Base-by-base conservation (phyloP, 768 basidiomycete species). In the Boletus sp. region DNA sequence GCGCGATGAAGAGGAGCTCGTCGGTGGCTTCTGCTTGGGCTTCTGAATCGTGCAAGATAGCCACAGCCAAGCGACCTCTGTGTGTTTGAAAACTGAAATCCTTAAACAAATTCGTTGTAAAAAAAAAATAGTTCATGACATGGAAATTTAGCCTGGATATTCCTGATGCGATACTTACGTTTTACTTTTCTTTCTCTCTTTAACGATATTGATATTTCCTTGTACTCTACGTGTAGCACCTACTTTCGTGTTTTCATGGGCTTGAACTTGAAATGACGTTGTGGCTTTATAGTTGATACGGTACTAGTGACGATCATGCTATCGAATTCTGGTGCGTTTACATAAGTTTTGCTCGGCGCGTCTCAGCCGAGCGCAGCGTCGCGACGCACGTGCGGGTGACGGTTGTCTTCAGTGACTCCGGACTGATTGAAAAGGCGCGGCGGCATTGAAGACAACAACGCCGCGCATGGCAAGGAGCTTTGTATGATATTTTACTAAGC, bases 31-130 rank as follows among this genome's bases (percentile, higher is more conserved):
- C 55, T 19, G 13, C 47, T 30, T 50, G 54, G 7, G 23, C 49
- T 47, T 19, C 59, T 1, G 61, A 41, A 51, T 21, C 45, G 2
- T 56, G 47, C 47, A 58, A 57, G 44, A 56, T 46, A 11, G 38
- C 21, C 32, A 30, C 53, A 10, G 51, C 51, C 41, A 66, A 66
- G 50, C 59, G 65, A 45, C 56, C 62, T 49, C 47, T 62, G 4
- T 57, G 55, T 34, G 14, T 53, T 43, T 66, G 39, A 61, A 34
- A 13, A 21, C 6, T 64, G 41, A 61, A 39, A 15, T 33, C 11
- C 9, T 30, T 19, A 38, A 41, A 44, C 39, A 23, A 41, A 57
- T 40, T 17, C 8, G 0, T 9, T 21, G 21, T 21, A n/a, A 33
- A 39, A 15, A 25, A 13, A 8, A 44, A 9, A 15, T 44, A 39